Conservation (phyloP, 2,329 filamentous ascomycete genomes). For the Venturia carpophila region DNA sequence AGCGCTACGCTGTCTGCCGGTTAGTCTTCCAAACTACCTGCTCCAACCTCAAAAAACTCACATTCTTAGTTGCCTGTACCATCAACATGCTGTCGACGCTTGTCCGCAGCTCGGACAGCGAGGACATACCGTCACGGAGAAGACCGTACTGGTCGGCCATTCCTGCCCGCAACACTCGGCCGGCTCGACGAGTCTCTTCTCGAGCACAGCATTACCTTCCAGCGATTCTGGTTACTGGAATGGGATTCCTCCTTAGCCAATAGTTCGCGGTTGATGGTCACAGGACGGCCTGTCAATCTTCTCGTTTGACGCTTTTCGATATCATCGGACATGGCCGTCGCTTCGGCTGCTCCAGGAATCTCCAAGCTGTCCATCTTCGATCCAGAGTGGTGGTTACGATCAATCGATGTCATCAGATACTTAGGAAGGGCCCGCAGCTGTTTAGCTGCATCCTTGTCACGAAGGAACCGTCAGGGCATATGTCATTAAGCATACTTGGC, state of each 20-base stretch:
- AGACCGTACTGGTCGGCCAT: slow-evolving; percentile 66
- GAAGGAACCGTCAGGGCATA: background rate
- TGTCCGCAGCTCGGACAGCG: slow-evolving; percentile 67
- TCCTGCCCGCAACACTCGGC: background rate
- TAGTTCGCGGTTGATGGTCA: background rate
- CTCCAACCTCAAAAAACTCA: background rate
- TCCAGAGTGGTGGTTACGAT: background rate
- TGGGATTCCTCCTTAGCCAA: background rate
- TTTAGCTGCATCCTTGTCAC: background rate
- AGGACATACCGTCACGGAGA: slow-evolving; percentile 64
- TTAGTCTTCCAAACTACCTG: background rate
- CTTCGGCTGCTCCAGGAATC: no score
- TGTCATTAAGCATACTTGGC: background rate
- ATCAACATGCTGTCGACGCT: slow-evolving; percentile 76
- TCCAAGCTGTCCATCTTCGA: background rate
- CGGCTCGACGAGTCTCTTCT: background rate
- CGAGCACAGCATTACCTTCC: background rate
- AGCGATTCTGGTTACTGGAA: slow-evolving; percentile 13
- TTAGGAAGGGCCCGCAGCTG: background rate
- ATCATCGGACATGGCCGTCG: background rate
- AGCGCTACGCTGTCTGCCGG: slow-evolving; percentile 57
- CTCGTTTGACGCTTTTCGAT: background rate
- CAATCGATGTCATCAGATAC: background rate
- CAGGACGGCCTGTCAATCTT: background rate
- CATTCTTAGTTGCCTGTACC: slow-evolving; percentile 62